A percentile compares a stretch with the other conserved stretches of the same genome.
Conservation (phyloP, 495 filamentous ascomycete genomes). For the Xylaria venustula region DNA sequence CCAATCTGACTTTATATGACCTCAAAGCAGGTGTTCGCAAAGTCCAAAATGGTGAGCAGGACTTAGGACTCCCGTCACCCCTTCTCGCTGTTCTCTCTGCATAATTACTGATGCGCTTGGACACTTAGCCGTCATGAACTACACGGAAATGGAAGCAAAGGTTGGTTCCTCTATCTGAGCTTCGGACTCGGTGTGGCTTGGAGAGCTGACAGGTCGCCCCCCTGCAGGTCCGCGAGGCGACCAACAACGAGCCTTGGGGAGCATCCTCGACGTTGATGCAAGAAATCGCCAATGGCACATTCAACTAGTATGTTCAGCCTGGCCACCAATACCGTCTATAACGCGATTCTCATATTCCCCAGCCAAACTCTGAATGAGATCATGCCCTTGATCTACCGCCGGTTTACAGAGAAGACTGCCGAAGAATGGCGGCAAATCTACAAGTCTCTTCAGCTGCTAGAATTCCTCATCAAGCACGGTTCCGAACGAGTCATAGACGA, state of each 20-base stretch:
- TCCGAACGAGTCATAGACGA: slow-evolving; percentile 98
- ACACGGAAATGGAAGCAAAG: slow-evolving; percentile 99
- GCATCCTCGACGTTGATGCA: slow-evolving; percentile 85
- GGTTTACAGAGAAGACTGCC: slow-evolving; percentile 96
- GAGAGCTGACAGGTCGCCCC: slow-evolving; percentile 18
- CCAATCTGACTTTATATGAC: slow-evolving; percentile 94
- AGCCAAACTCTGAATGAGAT: slow-evolving; percentile 98
- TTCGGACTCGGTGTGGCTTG: not conserved
- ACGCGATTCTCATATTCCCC: slow-evolving; percentile 6
- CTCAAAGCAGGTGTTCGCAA: slow-evolving; percentile 96
- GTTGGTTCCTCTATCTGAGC: slow-evolving; percentile 43
- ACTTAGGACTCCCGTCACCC: not conserved
- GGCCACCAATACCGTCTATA: not conserved
- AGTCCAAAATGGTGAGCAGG: slow-evolving; percentile 87
- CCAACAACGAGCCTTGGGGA: slow-evolving; percentile 97
- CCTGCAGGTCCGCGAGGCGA: slow-evolving; percentile 83
- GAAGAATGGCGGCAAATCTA: slow-evolving; percentile 99
- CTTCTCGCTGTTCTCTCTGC: not conserved
- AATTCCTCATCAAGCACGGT: slow-evolving; percentile 97
- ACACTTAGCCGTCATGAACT: slow-evolving; percentile 90
- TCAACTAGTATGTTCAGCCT: slow-evolving; percentile 81
- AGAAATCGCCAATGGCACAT: slow-evolving; percentile 96
- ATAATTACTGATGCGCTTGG: slow-evolving; percentile 15
- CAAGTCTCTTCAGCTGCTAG: slow-evolving; percentile 93
- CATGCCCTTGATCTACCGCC: slow-evolving; percentile 99